Conservation (phyloP, 192 early-diverging fungal species). For the Chytriomyces confervae region DNA sequence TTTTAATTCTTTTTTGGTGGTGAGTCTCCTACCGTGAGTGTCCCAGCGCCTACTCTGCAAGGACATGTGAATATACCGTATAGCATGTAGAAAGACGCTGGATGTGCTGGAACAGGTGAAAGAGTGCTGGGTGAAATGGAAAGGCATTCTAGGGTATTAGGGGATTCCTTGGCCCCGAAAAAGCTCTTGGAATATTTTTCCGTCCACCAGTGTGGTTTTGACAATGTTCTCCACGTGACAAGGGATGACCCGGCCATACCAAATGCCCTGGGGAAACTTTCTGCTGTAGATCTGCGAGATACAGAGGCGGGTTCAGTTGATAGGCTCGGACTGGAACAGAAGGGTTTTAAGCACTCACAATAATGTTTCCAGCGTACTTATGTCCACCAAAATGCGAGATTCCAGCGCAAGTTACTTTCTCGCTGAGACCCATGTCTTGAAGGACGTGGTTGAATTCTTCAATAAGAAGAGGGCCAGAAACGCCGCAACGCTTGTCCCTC, state of each 20-base stretch:
- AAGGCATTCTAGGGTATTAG: neutral
- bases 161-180: conserved; percentile 45
- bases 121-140: no score
- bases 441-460: conserved; percentile 55
- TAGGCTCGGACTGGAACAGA: conserved; percentile 5
- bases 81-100: no score
- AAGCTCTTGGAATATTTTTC: conserved; percentile 53
- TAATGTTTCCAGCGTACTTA: conserved; percentile 74
- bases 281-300: conserved; percentile 43
- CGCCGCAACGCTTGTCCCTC: conserved; percentile 70
- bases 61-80: no score
- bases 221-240: conserved; percentile 55
- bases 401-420: conserved; percentile 41
- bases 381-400: conserved; percentile 53
- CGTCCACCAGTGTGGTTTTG: conserved; percentile 43
- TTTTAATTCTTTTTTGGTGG: no score
- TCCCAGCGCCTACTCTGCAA: no score
- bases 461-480: conserved; percentile 64
- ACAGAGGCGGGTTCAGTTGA: neutral
- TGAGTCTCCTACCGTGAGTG: no score
- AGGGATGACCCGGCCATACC: conserved; percentile 57
- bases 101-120: no score
- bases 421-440: conserved; percentile 38
- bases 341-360: conserved; percentile 38
- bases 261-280: conserved; percentile 44